These are phyloP conservation scores for Sporisorium iseilematis-ciliati DNA, from an alignment of 1,284 basidiomycete genomes.

Conservation along the genomic window DNA sequence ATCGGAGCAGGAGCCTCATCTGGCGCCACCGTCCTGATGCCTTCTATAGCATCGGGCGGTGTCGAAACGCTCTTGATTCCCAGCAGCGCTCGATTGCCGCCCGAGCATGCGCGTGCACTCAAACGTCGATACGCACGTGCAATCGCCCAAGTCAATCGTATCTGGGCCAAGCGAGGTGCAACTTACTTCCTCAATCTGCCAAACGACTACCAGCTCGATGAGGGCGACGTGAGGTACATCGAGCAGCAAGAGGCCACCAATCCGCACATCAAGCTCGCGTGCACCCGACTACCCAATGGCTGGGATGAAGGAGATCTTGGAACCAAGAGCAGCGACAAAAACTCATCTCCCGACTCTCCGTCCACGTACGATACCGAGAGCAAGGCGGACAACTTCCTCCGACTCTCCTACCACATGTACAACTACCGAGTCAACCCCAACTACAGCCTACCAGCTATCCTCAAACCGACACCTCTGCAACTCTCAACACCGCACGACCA, in stretches of 20 bases:
- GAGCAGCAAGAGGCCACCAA: constrained; percentile 27
- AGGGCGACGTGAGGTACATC: constrained; percentile 25
- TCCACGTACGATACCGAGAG: constrained; percentile 21
- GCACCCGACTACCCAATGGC: constrained; percentile 22
- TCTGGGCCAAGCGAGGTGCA: constrained; percentile 38
- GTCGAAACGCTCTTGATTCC: constrained; percentile 2
- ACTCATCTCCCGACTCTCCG: constrained; percentile 1
- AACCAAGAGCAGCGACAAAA: not conserved
- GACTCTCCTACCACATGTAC: constrained; percentile 46
- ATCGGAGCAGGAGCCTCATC: not conserved
- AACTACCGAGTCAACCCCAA: constrained; percentile 42
- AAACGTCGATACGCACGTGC: constrained; percentile 24
- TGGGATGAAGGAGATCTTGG: constrained; percentile 48
- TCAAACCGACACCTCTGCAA: constrained; percentile 53
- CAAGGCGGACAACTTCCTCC: constrained; percentile 26
- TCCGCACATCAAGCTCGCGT: constrained; percentile 37
- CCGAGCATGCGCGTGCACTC: constrained; percentile 5
- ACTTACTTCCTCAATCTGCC: constrained; percentile 29
- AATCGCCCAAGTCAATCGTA: constrained; percentile 36
- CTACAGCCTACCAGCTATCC: constrained; percentile 50
- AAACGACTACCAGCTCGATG: constrained; percentile 23
- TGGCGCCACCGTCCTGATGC: not conserved
- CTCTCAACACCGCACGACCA: constrained; percentile 51
- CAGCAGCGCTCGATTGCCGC: constrained; percentile 1
- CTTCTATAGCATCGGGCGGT: constrained; percentile 8